Percentiles rank a stretch among this genome's conserved stretches.
Conservation (phyloP, 2,329 filamentous ascomycete genomes). For the Didymella arachidicola region DNA sequence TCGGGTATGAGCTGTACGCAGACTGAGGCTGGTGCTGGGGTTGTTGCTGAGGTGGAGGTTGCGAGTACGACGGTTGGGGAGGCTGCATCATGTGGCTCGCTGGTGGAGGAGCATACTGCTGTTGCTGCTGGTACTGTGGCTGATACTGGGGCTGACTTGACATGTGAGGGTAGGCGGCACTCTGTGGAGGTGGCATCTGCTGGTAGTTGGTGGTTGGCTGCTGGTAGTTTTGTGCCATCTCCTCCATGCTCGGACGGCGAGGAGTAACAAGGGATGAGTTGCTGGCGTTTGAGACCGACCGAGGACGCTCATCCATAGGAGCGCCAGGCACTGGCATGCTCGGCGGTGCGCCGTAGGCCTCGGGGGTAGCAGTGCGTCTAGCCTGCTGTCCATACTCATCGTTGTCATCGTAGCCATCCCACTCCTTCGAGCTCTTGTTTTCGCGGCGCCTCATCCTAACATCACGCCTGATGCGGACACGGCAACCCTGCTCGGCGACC, state of each 20-base stretch:
- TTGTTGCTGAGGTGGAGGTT: slow-evolving; percentile 30
- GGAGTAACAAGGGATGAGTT: slow-evolving; percentile 46
- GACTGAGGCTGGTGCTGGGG: slow-evolving; percentile 37
- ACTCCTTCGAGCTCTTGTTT: slow-evolving; percentile 71
- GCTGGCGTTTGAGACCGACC: slow-evolving; percentile 68
- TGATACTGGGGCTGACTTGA: slow-evolving; percentile 49
- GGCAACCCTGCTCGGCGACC: slow-evolving; percentile 95
- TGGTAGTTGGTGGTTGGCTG: slow-evolving; percentile 44
- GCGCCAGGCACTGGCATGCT: slow-evolving; percentile 25
- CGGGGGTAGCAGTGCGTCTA: slow-evolving; percentile 60
- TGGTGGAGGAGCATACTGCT: slow-evolving; percentile 44
- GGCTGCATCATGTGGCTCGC: slow-evolving; percentile 49
- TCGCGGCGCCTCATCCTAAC: slow-evolving; percentile 89
- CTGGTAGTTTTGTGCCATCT: slow-evolving; percentile 54
- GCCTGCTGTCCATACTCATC: slow-evolving; percentile 55
- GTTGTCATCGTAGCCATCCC: slow-evolving; percentile 70
- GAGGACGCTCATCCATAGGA: slow-evolving; percentile 57
- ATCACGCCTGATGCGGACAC: slow-evolving; percentile 93
- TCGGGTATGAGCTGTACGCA: slow-evolving; percentile 42
- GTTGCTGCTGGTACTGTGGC: slow-evolving; percentile 46
- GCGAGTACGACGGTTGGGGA: slow-evolving; percentile 45
- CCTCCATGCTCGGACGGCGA: slow-evolving; percentile 57
- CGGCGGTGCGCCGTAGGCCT: slow-evolving; percentile 56
- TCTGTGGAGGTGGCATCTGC: slow-evolving; percentile 53
- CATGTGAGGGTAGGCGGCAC: slow-evolving; percentile 49